Conservation (phyloP, 495 filamentous ascomycete species). For the Oidiodendron maius region DNA sequence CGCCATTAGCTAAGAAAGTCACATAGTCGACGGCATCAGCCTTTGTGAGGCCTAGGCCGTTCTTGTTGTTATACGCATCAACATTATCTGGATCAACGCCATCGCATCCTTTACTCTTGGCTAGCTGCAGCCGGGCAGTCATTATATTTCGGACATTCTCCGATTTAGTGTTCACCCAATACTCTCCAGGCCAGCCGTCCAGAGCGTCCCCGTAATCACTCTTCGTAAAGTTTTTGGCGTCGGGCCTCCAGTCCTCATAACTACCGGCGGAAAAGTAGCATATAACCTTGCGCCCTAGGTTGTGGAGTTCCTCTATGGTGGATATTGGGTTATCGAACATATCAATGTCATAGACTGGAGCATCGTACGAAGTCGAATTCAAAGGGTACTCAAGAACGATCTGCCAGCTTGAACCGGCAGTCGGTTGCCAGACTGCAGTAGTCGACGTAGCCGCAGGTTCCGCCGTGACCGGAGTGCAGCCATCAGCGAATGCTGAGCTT, state of each 20-base stretch:
- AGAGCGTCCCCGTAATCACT: conserved; percentile 48
- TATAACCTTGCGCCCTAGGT: conserved; percentile 49
- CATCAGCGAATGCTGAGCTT: no score
- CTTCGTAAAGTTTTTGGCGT: conserved; percentile 43
- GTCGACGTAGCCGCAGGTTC: no score
- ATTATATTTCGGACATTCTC: conserved; percentile 56
- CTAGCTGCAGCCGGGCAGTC: conserved; percentile 48
- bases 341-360: conserved; percentile 55
- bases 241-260: conserved; percentile 49
- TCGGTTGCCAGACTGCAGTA: conserved; percentile 48
- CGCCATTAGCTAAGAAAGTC: conserved; percentile 49
- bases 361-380: conserved; percentile 34
- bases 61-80: conserved; percentile 56
- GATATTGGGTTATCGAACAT: conserved; percentile 45
- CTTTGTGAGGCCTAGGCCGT: conserved; percentile 50
- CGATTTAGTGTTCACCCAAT: conserved; percentile 57
- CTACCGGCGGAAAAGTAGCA: conserved; percentile 69
- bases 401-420: conserved; percentile 47
- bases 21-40: conserved; percentile 51
- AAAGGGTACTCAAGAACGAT: conserved; percentile 43
- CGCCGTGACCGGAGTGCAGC: no score
- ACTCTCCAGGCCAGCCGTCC: conserved; percentile 59
- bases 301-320: conserved; percentile 42
- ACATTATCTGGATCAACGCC: conserved; percentile 70
- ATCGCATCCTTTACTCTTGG: conserved; percentile 56